Evolutionary conservation across 345 rosid genomes (phyloP).

Genomic region (Hypericum perforatum): DNA sequence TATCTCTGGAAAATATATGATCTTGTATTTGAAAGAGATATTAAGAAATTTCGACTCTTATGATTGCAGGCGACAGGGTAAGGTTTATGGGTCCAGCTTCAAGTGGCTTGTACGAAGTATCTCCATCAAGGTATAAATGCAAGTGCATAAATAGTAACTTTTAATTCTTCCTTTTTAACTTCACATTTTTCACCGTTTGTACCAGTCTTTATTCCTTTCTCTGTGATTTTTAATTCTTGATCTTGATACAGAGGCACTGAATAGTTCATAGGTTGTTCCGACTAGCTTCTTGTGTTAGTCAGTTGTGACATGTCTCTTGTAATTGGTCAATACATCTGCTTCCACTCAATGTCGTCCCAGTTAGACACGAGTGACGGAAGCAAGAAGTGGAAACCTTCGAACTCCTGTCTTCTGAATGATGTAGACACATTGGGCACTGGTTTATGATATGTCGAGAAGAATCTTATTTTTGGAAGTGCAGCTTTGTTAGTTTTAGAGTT

Average conservation of each 20-base stretch:
- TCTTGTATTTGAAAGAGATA: conserved; percentile 9
- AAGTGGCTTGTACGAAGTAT: conserved; percentile 36
- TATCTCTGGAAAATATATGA: conserved; percentile 4
- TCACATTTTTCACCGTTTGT: neutral
- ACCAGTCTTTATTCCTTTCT: neutral
- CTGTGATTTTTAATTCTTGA: neutral
- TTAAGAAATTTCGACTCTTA: conserved; percentile 6
- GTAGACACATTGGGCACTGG: too few species aligned
- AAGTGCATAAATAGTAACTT: too few species aligned
- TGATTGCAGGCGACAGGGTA: conserved; percentile 68
- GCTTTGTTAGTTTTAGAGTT: too few species aligned
- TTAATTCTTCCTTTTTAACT: neutral
- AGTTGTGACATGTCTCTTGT: too few species aligned
- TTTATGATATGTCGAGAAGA: too few species aligned
- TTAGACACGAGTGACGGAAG: too few species aligned
- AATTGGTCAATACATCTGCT: too few species aligned
- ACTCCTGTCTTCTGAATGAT: too few species aligned
- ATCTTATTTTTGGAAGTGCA: too few species aligned
- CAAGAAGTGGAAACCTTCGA: too few species aligned
- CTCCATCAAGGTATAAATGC: conserved; percentile 44
- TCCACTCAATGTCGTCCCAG: too few species aligned
- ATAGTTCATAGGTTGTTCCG: neutral
- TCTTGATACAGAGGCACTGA: neutral
- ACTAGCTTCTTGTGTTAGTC: too few species aligned
- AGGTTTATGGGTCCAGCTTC: conserved; percentile 37